Percentiles rank a stretch among this genome's conserved stretches.
Evolutionary conservation across 495 filamentous ascomycete species (phyloP).

Genomic region (Lindgomyces ingoldianus): DNA sequence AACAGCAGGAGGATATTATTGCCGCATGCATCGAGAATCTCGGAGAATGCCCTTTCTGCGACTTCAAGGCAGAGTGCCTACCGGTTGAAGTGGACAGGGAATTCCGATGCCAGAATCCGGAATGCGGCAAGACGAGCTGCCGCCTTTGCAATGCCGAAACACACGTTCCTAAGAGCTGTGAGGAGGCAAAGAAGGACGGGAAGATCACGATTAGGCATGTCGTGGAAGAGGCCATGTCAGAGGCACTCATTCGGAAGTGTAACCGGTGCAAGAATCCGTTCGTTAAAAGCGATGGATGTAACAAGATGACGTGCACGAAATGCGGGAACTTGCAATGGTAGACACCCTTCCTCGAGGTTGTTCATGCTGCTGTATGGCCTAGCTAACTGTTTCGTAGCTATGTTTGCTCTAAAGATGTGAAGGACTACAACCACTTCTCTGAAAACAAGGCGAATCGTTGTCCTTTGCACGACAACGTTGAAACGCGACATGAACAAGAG

Average conservation of each 20-base stretch:
- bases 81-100: slow-evolving; percentile 71
- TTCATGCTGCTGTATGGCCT: not conserved
- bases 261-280: slow-evolving; percentile 64
- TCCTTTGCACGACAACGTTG: slow-evolving; percentile 64
- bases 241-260: slow-evolving; percentile 75
- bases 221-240: slow-evolving; percentile 83
- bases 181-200: slow-evolving; percentile 64
- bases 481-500: slow-evolving; percentile 64
- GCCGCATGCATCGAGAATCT: slow-evolving; percentile 42
- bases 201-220: slow-evolving; percentile 60
- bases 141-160: slow-evolving; percentile 70
- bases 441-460: slow-evolving; percentile 59
- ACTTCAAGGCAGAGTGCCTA: slow-evolving; percentile 70
- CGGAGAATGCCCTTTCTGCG: slow-evolving; percentile 74
- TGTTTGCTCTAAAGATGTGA: slow-evolving; percentile 64
- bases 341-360: not conserved
- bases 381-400: slow-evolving; percentile 53
- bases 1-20: slow-evolving; percentile 67
- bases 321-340: slow-evolving; percentile 64
- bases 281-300: slow-evolving; percentile 79
- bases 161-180: slow-evolving; percentile 74
- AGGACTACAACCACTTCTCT: slow-evolving; percentile 54
- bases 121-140: slow-evolving; percentile 69
- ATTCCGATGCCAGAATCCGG: slow-evolving; percentile 68
- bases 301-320: slow-evolving; percentile 72